A percentile compares a stretch with the other conserved stretches of the same genome.
phyloP scores from a whole-genome alignment of 306 rosid species.

The Argentina anserina region DNA sequence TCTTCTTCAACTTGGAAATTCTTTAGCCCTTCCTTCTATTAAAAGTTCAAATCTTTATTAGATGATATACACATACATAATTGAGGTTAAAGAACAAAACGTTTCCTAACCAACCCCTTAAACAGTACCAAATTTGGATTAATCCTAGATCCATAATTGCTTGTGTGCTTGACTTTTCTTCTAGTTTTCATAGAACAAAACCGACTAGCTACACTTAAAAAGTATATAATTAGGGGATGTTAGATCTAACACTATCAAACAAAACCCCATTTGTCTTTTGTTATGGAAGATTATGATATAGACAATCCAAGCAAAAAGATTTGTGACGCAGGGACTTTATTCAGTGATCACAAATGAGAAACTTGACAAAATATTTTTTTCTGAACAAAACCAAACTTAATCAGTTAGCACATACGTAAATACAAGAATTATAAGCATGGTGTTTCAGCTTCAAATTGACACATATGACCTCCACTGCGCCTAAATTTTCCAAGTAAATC shows the following conservation, averaged over 20 bases:
- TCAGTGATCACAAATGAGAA: conserved; percentile 23
- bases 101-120: background rate
- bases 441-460: conserved; percentile 31
- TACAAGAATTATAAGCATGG: background rate
- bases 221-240: conserved; percentile 23
- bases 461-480: conserved; percentile 21
- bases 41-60: background rate
- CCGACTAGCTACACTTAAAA: conserved; percentile 17
- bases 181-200: conserved; percentile 23
- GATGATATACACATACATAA: background rate
- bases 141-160: conserved; percentile 29
- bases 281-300: background rate
- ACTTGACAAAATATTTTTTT: conserved; percentile 21
- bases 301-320: background rate
- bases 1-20: conserved; percentile 41
- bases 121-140: conserved; percentile 26
- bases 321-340: conserved; percentile 21
- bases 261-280: conserved; percentile 13
- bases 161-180: conserved; percentile 29
- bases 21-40: conserved; percentile 34
- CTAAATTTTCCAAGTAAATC: conserved; percentile 2
- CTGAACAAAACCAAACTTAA: conserved; percentile 20
- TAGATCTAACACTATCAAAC: conserved; percentile 36
- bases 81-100: background rate
- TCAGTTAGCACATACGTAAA: conserved; percentile 21